Base-by-base conservation (phyloP, 202 grass and related monocot species). In the Setaria italica region DNA sequence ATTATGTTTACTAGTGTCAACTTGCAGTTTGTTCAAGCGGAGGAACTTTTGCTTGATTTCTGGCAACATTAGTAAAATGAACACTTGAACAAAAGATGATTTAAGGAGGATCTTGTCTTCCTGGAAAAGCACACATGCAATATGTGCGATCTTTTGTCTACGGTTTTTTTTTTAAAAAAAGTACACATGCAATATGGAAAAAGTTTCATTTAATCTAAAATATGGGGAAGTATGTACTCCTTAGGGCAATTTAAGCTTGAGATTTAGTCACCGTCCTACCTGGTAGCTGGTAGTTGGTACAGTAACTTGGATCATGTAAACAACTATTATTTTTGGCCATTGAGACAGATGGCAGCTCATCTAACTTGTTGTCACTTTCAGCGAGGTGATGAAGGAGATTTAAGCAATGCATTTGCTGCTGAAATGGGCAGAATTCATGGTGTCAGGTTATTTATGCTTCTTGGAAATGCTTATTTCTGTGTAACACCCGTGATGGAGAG, bases 331-430 rank as follows among this genome's bases (percentile, higher is more conserved):
- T 69, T 76, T 85, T 51, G 9, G 29, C 30, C 15, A 20, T 68
- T 19, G 19, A 32, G 7, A 67, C 13, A 46, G 19, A 37, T 7
- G 29, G 43, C 14, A 74, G 64, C 84, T 80, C 2, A 54, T 88
- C 53, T 73, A 63, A 68, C 67, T 87, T 19, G 30, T 88, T 85
- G 68, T 78, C 76, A 55, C 70, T 78, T 93, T 70, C 89, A 99
- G 96, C 90, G 78, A 85, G 93, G 96, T 83, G 93, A 96, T 81
- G 96, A 99, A 91, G 96, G 91, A 79, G 82, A 85, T 85, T 84
- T 99, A 79, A 99, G 93, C 63, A 74, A 90, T 87, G 90, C 86
- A 67, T 99, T 91, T 89, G 91, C 93, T 90, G 87, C 88, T 90
- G 90, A 95, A 72, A 91, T 99, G 90, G 72, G 87, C 69, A 94